Conservation (phyloP, 2,329 filamentous ascomycete species). For the Arthrocladium fulminans region DNA sequence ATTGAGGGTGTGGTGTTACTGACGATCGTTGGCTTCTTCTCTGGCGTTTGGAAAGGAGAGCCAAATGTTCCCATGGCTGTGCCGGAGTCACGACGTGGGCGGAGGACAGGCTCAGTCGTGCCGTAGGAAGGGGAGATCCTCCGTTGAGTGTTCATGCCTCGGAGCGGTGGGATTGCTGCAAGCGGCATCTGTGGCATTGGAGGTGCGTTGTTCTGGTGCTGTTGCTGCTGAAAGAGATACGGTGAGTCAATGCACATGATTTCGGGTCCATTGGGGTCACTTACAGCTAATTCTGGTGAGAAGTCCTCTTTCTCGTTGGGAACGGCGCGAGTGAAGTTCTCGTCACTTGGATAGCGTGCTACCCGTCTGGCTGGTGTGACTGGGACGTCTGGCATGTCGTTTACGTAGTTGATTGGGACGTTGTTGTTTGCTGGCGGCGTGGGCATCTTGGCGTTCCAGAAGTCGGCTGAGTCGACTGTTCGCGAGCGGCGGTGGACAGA, state of each 20-base stretch:
- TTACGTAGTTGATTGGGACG: conserved; percentile 10
- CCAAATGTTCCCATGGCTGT: conserved; percentile 12
- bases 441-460: conserved; percentile 20
- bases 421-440: conserved; percentile 20
- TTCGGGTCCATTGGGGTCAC: conserved; percentile 30
- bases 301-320: conserved; percentile 20
- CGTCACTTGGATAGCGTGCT: conserved; percentile 20
- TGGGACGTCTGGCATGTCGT: conserved; percentile 17
- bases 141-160: conserved; percentile 17
- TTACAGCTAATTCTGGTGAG: conserved; percentile 11
- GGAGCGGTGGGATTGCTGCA: conserved; percentile 17
- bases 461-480: conserved; percentile 6
- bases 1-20: conserved; percentile 1
- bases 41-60: conserved; percentile 21
- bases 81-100: conserved; percentile 3
- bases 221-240: conserved; percentile 19
- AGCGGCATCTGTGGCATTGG: background rate
- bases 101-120: background rate
- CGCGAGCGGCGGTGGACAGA: conserved; percentile 10
- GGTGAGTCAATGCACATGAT: conserved; percentile 42
- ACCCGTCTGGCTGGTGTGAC: conserved; percentile 24
- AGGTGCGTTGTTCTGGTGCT: background rate
- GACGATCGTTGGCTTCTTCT: conserved; percentile 7
- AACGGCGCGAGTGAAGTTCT: conserved; percentile 19
- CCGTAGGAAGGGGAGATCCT: conserved; percentile 3